These are phyloP conservation scores for Teunomyces gatunensis DNA, from an alignment of 805 yeast species.

Conservation along the genomic window DNA sequence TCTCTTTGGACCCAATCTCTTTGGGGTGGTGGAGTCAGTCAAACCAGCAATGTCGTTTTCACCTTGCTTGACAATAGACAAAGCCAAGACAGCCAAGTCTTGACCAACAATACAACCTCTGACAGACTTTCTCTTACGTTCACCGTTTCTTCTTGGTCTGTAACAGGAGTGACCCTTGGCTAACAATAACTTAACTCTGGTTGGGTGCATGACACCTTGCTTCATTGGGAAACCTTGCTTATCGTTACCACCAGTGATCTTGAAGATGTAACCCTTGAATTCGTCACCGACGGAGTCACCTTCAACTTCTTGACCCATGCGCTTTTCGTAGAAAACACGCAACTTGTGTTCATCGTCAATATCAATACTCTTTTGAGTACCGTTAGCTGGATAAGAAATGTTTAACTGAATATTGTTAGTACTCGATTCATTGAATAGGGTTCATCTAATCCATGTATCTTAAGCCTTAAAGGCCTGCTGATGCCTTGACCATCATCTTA, in stretches of 20 bases:
- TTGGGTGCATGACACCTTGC: constrained; percentile 99
- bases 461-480: neutral
- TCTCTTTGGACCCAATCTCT: constrained; percentile 99
- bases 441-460: neutral
- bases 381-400: constrained; percentile 99
- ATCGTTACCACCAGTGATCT: constrained; percentile 99
- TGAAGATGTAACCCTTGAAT: constrained; percentile 98
- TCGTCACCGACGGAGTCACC: constrained; percentile 98
- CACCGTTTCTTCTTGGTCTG: constrained; percentile 99
- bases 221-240: constrained; percentile 99
- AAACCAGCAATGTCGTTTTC: constrained; percentile 93
- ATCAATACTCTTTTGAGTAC: constrained; percentile 97
- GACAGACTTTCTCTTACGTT: constrained; percentile 99
- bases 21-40: constrained; percentile 92
- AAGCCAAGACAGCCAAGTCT: constrained; percentile 94
- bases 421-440: neutral
- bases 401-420: constrained; percentile 61
- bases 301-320: constrained; percentile 99
- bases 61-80: constrained; percentile 95
- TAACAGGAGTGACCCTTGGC: constrained; percentile 95
- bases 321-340: constrained; percentile 98
- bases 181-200: constrained; percentile 96
- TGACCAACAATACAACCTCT: constrained; percentile 99
- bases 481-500: neutral
- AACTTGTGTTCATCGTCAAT: constrained; percentile 99